phyloP scores from a whole-genome alignment of 495 filamentous ascomycete species.

The Aspergillus diversus region DNA sequence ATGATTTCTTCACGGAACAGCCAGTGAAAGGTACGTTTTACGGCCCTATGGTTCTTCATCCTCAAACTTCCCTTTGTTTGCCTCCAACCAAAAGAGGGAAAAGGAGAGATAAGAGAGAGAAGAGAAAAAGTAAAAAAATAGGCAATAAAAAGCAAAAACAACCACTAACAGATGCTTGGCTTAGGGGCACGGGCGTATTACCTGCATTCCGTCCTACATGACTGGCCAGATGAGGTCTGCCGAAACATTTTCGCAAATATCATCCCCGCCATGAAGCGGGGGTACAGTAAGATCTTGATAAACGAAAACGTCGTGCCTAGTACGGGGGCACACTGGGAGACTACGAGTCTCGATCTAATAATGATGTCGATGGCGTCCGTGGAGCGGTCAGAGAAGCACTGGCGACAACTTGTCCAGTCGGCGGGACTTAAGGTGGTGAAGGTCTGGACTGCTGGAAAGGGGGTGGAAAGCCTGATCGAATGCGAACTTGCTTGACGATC shows the following conservation, averaged over 20 bases:
- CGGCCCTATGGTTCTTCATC: neutral
- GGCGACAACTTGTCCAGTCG: conserved; percentile 27
- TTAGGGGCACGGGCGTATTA: conserved; percentile 46
- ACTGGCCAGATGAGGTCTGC: conserved; percentile 50
- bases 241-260: conserved; percentile 41
- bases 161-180: conserved; percentile 4
- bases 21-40: conserved; percentile 5
- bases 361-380: conserved; percentile 29
- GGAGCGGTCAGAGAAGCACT: conserved; percentile 32
- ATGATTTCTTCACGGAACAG: conserved; percentile 18
- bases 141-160: neutral
- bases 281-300: conserved; percentile 41
- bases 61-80: neutral
- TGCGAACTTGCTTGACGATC: conserved; percentile 28
- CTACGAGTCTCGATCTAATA: conserved; percentile 30
- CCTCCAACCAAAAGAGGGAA: neutral
- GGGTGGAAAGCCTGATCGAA: conserved; percentile 37
- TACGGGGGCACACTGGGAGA: conserved; percentile 27
- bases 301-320: conserved; percentile 39
- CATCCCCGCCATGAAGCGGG: conserved; percentile 36
- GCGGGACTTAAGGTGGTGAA: conserved; percentile 33
- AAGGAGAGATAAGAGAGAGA: too few relatives aligned
- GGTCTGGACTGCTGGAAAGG: conserved; percentile 30
- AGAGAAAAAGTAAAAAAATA: neutral
- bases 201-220: conserved; percentile 47